Base-by-base conservation (phyloP, 1,284 basidiomycete species). In the Lentinus polychrous region DNA sequence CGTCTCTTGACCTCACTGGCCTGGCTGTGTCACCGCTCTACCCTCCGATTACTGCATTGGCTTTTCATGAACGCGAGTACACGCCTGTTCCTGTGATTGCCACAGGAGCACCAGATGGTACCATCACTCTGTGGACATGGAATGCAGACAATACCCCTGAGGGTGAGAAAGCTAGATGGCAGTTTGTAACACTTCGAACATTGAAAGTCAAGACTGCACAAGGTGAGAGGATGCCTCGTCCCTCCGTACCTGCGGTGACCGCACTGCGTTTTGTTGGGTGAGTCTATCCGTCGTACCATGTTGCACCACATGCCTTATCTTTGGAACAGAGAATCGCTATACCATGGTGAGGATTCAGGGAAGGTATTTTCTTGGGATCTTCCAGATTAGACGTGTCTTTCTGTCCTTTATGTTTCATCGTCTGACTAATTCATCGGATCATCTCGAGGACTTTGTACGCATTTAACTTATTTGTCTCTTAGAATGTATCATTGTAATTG, bases 41-140 rank as follows among this genome's bases (percentile, higher is more conserved):
- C 40, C 66, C 66, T 10, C 59, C 60, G 2, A 62, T 69, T 47
- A 83, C 81, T 0, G 79, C 84, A 0, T 60, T 93, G 36, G 79
- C 84, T 0, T 92, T 93, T 67, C 81, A 88, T 52, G 86, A 90
- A 60, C 78, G 89, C 20, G 89, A 93, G 57, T 91, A 84, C 59
- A 80, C 83, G 0, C 72, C 75, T 50, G 66, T 80, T 0, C 83
- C 83, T 2, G 68, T 91, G 6, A 70, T 91, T 20, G 87, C 84
- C 0, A 81, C 80, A 1, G 87, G 83, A 2, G 72, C 75, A 8
- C 70, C 74, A 0, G 81, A 87, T 54, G 86, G 87, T 5, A 73
- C 75, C 1, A 82, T 87, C 51, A 75, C 75, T 0, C 65, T 91
- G 18, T 67, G 83, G 43, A 86, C 87, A 0, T 91, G 87, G 88